Percentiles rank a stretch among this genome's conserved stretches.
Evolutionary conservation across 768 basidiomycete genomes (phyloP).

Genomic region (Boletus vinaceobasis): DNA sequence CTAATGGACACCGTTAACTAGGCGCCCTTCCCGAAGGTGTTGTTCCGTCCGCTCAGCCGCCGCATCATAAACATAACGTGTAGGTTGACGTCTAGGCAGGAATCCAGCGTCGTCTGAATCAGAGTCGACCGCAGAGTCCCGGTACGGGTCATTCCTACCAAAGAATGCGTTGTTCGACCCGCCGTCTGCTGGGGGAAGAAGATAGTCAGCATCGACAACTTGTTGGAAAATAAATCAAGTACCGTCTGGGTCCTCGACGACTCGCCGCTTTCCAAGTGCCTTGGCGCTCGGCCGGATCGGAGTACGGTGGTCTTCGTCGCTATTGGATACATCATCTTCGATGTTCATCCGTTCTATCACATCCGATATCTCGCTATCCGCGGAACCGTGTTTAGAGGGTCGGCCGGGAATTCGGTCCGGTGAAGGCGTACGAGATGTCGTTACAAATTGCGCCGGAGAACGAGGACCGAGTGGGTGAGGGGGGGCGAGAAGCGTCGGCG

Average conservation of each 20-base stretch:
- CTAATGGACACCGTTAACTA: slow-evolving; percentile 50
- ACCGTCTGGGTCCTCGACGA: slow-evolving; percentile 52
- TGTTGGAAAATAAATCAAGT: background rate
- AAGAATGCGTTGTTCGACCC: slow-evolving; percentile 58
- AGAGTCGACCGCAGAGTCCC: slow-evolving; percentile 39
- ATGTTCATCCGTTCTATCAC: slow-evolving; percentile 28
- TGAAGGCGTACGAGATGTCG: slow-evolving; percentile 67
- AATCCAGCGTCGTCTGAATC: slow-evolving; percentile 46
- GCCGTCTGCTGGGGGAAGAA: slow-evolving; percentile 29
- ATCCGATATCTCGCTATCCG: slow-evolving; percentile 25
- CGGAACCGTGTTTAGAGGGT: slow-evolving; percentile 21
- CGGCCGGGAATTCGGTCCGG: slow-evolving; percentile 42
- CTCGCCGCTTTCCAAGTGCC: slow-evolving; percentile 80
- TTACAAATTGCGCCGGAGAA: slow-evolving; percentile 44
- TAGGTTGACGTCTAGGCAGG: slow-evolving; percentile 43
- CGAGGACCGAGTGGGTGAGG: slow-evolving; percentile 77
- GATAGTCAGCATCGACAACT: background rate
- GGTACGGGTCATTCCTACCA: slow-evolving; percentile 34
- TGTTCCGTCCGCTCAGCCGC: slow-evolving; percentile 76
- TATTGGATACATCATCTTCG: slow-evolving; percentile 18
- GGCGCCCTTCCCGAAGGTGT: slow-evolving; percentile 45
- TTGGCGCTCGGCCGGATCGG: slow-evolving; percentile 76
- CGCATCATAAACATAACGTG: slow-evolving; percentile 88
- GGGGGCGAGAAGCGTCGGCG: slow-evolving; percentile 48
- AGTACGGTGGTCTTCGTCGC: slow-evolving; percentile 32